Conservation (phyloP, 169 alveolate genomes). For the Perkinsus marinus region DNA sequence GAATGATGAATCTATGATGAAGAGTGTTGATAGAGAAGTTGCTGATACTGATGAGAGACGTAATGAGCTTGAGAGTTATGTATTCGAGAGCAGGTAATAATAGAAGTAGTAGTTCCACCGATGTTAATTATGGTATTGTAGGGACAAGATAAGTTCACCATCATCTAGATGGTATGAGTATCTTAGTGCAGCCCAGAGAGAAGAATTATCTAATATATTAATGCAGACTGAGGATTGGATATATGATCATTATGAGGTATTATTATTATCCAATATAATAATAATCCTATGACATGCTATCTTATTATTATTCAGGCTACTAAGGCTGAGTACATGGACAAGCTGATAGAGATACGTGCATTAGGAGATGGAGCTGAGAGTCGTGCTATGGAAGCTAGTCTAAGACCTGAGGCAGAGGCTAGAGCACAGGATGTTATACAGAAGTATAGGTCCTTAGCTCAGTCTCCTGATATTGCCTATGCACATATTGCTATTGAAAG, state of each 20-base stretch:
- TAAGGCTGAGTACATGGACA: not conserved
- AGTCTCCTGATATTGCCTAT: slow-evolving; percentile 1
- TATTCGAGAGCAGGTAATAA: slow-evolving; percentile 6
- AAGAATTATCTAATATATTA: not conserved
- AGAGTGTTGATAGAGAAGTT: slow-evolving; percentile 21
- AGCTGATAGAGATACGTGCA: not conserved
- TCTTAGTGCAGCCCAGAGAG: not conserved
- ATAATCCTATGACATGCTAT: slow-evolving; percentile 11
- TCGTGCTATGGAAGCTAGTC: not conserved
- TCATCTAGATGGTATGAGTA: not conserved
- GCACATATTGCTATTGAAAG: slow-evolving; percentile 1
- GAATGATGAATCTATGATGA: slow-evolving; percentile 21
- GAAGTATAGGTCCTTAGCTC: not conserved
- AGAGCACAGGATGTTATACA: not conserved
- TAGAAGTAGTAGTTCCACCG: not conserved
- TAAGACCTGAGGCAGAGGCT: not conserved
- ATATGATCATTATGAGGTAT: slow-evolving; percentile 12
- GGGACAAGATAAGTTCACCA: slow-evolving; percentile 6
- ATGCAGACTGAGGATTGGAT: slow-evolving; percentile 34
- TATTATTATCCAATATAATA: slow-evolving; percentile 19
- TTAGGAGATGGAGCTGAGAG: not conserved
- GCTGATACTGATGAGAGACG: slow-evolving; percentile 27
- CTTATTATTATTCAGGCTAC: not conserved
- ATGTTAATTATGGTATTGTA: not conserved
- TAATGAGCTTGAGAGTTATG: slow-evolving; percentile 34